These are phyloP conservation scores for Furcasterigmium furcatum DNA, from an alignment of 2,329 filamentous ascomycete genomes.

Conservation along the genomic window DNA sequence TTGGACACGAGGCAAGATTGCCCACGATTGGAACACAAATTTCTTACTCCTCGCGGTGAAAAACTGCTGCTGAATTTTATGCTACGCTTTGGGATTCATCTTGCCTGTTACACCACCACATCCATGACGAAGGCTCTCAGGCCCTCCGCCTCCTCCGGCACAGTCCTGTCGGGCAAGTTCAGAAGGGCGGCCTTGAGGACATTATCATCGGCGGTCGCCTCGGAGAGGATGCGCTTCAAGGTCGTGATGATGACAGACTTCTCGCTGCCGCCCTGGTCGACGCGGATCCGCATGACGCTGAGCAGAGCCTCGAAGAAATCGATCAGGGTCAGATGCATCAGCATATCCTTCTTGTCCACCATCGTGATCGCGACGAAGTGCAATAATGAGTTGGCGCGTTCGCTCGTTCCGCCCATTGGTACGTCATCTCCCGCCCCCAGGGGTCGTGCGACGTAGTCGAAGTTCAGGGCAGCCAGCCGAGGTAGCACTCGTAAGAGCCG, in stretches of 20 bases:
- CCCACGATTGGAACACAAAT: too few relatives aligned
- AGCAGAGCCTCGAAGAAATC: constrained; percentile 52
- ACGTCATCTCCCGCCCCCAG: constrained; percentile 14
- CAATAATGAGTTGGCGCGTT: constrained; percentile 28
- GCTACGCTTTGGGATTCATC: too few relatives aligned
- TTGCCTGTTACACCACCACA: constrained; percentile 26
- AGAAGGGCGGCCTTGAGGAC: constrained; percentile 33
- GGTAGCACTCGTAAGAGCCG: constrained; percentile 50
- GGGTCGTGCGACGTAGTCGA: constrained; percentile 33
- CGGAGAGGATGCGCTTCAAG: constrained; percentile 33
- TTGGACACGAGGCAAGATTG: too few relatives aligned
- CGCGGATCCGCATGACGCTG: constrained; percentile 35
- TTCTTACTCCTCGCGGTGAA: too few relatives aligned
- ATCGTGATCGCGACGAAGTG: constrained; percentile 49
- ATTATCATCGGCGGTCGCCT: constrained; percentile 35
- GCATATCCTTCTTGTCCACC: constrained; percentile 43
- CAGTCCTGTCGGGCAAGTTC: constrained; percentile 42
- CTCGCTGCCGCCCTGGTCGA: constrained; percentile 10
- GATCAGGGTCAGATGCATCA: constrained; percentile 49
- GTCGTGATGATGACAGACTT: constrained; percentile 31
- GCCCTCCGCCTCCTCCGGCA: constrained; percentile 47
- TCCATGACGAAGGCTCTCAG: constrained; percentile 41
- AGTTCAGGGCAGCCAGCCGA: constrained; percentile 43
- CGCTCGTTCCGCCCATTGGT: too few relatives aligned
- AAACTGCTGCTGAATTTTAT: too few relatives aligned